A percentile compares a stretch with the other conserved stretches of the same genome.
Conservation (phyloP, 257 asterid genomes). For the Cinchona pubescens region DNA sequence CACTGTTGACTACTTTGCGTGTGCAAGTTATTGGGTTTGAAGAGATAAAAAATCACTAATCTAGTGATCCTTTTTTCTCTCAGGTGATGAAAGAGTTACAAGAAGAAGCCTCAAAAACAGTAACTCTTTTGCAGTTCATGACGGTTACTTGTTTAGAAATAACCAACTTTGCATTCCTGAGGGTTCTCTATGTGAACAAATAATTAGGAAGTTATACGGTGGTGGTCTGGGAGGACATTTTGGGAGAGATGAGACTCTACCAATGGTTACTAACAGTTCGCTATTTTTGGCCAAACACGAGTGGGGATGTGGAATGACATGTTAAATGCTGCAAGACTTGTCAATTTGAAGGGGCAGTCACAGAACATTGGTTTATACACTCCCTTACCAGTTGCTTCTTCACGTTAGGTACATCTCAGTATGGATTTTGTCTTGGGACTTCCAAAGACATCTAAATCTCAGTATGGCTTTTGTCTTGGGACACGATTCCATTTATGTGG, state of each 20-base stretch:
- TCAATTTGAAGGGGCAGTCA: background rate
- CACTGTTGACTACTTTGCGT: background rate
- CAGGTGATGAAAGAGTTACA: too few relatives aligned
- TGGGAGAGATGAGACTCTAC: background rate
- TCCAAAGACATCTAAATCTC: background rate
- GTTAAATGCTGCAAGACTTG: background rate
- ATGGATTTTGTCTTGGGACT: constrained; percentile 8
- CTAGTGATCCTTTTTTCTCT: background rate
- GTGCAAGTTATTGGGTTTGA: background rate
- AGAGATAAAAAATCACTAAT: background rate
- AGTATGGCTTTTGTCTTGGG: too few relatives aligned
- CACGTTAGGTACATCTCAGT: background rate
- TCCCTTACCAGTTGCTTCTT: background rate
- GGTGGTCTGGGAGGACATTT: background rate
- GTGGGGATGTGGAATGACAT: background rate
- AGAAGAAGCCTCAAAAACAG: background rate
- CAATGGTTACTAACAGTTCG: background rate
- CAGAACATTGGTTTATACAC: background rate
- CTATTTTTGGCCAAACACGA: background rate
- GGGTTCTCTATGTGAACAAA: background rate
- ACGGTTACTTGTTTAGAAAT: background rate
- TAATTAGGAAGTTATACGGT: background rate
- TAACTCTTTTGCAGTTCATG: background rate
- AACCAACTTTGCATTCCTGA: background rate
- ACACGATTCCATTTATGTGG: background rate